Conservation (phyloP, 768 basidiomycete genomes). For the Russula sp. region DNA sequence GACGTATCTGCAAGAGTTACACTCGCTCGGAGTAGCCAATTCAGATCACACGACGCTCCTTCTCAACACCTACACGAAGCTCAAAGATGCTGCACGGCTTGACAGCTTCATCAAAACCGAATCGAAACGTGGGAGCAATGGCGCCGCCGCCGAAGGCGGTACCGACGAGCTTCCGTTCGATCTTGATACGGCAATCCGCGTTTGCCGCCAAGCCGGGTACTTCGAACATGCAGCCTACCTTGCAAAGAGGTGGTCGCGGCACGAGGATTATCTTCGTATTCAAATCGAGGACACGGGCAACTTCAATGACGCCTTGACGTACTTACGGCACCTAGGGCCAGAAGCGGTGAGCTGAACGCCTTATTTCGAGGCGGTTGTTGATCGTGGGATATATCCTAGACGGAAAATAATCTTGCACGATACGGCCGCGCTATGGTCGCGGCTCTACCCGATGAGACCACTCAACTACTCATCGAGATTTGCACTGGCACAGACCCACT, state of each 20-base stretch:
- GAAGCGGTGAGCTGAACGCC: conserved; percentile 60
- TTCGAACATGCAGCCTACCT: conserved; percentile 93
- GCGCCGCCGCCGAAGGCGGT: conserved; percentile 48
- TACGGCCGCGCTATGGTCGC: conserved; percentile 87
- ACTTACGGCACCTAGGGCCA: conserved; percentile 73
- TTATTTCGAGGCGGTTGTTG: conserved; percentile 5
- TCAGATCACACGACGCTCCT: conserved; percentile 95
- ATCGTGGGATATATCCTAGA: conserved; percentile 43
- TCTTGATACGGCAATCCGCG: conserved; percentile 93
- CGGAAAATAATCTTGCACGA: conserved; percentile 79
- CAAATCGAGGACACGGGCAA: conserved; percentile 91
- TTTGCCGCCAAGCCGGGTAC: conserved; percentile 95
- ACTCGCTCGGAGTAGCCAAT: conserved; percentile 85
- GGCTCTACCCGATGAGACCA: conserved; percentile 83
- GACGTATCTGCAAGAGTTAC: conserved; percentile 93
- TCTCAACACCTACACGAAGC: conserved; percentile 96
- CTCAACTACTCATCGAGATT: conserved; percentile 85
- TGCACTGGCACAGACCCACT: conserved; percentile 67
- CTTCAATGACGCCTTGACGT: conserved; percentile 75
- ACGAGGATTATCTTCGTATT: conserved; percentile 91
- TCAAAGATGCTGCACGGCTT: conserved; percentile 83
- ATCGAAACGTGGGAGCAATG: conserved; percentile 46
- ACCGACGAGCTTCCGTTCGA: conserved; percentile 85
- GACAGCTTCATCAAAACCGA: conserved; percentile 93
- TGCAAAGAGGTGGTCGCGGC: conserved; percentile 84